Percentiles rank a stretch among this genome's conserved stretches.
Evolutionary conservation across 164 flowering plant genomes (phyloP).

Genomic region (Chloranthus sessilifolius): DNA sequence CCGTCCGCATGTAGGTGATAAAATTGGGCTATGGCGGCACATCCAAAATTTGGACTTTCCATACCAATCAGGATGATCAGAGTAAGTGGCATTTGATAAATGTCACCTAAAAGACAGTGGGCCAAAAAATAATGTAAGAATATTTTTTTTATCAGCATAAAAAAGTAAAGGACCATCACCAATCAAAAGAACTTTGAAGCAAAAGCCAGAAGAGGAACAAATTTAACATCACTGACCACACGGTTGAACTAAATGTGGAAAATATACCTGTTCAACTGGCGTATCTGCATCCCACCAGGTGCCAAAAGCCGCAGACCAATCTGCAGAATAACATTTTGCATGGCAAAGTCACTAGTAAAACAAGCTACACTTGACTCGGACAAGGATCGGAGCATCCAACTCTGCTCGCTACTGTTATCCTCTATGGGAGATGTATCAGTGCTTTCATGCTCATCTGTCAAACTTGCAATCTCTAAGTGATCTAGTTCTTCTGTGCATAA

Average conservation of each 20-base stretch:
- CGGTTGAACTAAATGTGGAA: conserved; percentile 1
- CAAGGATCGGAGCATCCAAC: conserved; percentile 77
- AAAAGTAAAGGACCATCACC: too few relatives aligned
- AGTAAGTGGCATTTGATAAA: too few relatives aligned
- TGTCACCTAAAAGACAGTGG: too few relatives aligned
- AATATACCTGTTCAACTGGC: conserved; percentile 75
- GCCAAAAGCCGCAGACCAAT: conserved; percentile 91
- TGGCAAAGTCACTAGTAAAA: conserved; percentile 86
- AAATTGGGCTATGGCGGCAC: too few relatives aligned
- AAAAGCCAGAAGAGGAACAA: neutral
- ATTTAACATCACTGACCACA: neutral
- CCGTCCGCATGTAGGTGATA: too few relatives aligned
- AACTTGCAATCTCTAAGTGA: conserved; percentile 42
- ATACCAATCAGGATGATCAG: too few relatives aligned
- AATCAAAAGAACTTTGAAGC: too few relatives aligned
- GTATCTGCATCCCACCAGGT: conserved; percentile 95
- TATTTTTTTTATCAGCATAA: too few relatives aligned
- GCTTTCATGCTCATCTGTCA: conserved; percentile 31
- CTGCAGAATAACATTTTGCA: conserved; percentile 97
- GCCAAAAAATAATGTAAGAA: too few relatives aligned
- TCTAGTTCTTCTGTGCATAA: conserved; percentile 25
- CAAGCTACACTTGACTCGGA: conserved; percentile 96
- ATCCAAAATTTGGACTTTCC: too few relatives aligned
- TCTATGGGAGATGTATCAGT: conserved; percentile 42
- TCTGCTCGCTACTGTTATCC: conserved; percentile 76